A percentile compares a stretch with the other conserved stretches of the same genome.
phyloP scores from a whole-genome alignment of 164 flowering plant genomes.

The Vitis riparia region DNA sequence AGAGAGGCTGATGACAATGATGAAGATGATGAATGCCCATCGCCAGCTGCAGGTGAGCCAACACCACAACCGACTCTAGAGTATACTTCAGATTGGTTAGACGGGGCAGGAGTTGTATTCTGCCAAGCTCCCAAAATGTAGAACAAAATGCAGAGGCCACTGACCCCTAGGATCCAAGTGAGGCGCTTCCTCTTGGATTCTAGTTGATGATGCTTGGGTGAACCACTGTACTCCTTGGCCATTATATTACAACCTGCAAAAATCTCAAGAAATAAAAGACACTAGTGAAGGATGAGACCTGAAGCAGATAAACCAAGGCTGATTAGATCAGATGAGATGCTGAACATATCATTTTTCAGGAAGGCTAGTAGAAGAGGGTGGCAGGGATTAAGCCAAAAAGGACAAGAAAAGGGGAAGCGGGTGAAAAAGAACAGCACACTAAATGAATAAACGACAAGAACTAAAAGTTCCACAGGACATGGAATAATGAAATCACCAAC shows the following conservation, averaged over 20 bases:
- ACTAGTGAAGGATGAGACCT: too few relatives aligned
- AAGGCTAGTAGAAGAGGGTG: too few relatives aligned
- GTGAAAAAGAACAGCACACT: too few relatives aligned
- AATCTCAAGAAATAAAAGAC: too few relatives aligned
- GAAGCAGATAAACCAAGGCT: too few relatives aligned
- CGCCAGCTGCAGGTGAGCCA: background rate
- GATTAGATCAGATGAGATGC: too few relatives aligned
- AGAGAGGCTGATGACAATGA: slow-evolving; percentile 28
- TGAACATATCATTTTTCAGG: too few relatives aligned
- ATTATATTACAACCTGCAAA: slow-evolving; percentile 21
- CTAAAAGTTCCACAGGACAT: too few relatives aligned
- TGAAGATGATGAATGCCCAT: slow-evolving; percentile 11
- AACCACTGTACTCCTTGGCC: slow-evolving; percentile 79
- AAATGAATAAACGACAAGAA: too few relatives aligned
- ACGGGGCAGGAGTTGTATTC: slow-evolving; percentile 28
- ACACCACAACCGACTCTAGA: slow-evolving; percentile 35
- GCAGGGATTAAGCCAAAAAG: too few relatives aligned
- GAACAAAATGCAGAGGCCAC: slow-evolving; percentile 80
- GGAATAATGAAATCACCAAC: too few relatives aligned
- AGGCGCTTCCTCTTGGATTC: slow-evolving; percentile 67
- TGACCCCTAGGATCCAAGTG: slow-evolving; percentile 64
- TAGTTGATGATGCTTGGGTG: slow-evolving; percentile 71
- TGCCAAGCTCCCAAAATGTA: slow-evolving; percentile 89
- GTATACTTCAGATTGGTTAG: slow-evolving; percentile 35
- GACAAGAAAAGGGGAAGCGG: too few relatives aligned